Percentiles rank a stretch among this genome's conserved stretches.
Conservation (phyloP, 2,329 filamentous ascomycete species). For the Exophiala phaeomuriformis region DNA sequence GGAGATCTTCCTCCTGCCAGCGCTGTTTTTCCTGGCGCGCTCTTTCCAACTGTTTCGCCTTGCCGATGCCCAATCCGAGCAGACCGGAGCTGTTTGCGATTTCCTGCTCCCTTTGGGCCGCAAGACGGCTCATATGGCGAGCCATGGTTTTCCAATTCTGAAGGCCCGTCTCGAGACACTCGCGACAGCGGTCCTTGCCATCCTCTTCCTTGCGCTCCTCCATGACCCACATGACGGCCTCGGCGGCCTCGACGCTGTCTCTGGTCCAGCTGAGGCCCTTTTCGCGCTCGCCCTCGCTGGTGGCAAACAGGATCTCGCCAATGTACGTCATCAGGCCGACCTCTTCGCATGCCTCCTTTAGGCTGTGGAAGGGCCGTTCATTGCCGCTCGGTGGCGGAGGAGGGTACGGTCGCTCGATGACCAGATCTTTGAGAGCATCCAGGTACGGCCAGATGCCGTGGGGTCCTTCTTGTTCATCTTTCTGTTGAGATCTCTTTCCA, state of each 20-base stretch:
- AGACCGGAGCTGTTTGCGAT: conserved; percentile 30
- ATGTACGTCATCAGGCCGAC: conserved; percentile 83
- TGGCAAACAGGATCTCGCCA: conserved; percentile 82
- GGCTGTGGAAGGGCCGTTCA: conserved; percentile 55
- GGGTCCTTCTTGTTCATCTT: conserved; percentile 13
- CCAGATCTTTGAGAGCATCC: conserved; percentile 33
- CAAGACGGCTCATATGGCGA: conserved; percentile 49
- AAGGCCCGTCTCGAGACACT: conserved; percentile 70
- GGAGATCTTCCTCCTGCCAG: conserved; percentile 26
- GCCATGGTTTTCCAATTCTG: conserved; percentile 82
- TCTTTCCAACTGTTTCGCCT: conserved; percentile 16
- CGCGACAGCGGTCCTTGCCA: conserved; percentile 57
- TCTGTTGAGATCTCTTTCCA: too few relatives aligned
- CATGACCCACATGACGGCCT: conserved; percentile 53
- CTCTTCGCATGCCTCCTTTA: conserved; percentile 69
- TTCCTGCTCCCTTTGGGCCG: conserved; percentile 42
- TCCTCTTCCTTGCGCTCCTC: conserved; percentile 33
- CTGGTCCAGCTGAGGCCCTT: conserved; percentile 83
- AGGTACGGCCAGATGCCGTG: conserved; percentile 16
- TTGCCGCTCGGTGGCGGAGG: conserved; percentile 63
- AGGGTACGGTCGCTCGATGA: conserved; percentile 59
- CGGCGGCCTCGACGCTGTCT: conserved; percentile 74
- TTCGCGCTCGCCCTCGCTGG: conserved; percentile 49
- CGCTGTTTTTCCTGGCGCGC: conserved; percentile 18
- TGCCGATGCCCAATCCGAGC: conserved; percentile 31